These are phyloP conservation scores for Adansonia digitata DNA, from an alignment of 345 rosid species.

Conservation along the genomic window DNA sequence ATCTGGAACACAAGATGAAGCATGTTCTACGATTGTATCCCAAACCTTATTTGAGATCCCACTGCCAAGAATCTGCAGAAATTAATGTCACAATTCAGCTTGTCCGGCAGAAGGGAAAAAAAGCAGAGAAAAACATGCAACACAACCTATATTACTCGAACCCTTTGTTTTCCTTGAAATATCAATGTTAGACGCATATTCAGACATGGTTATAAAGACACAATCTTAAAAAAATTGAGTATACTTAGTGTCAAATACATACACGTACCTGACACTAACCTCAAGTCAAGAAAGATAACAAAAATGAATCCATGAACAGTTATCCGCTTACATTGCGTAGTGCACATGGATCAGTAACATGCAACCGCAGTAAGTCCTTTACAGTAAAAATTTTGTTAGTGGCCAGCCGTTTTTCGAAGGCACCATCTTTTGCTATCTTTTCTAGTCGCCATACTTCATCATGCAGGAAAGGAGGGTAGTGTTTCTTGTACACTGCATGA, in stretches of 20 bases:
- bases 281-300: too few relatives aligned
- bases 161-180: neutral
- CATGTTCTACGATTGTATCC: constrained; percentile 60
- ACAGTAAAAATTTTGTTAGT: constrained; percentile 23
- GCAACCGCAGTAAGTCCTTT: constrained; percentile 35
- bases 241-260: too few relatives aligned
- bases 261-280: too few relatives aligned
- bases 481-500: constrained; percentile 60
- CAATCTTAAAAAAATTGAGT: too few relatives aligned
- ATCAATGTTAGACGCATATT: too few relatives aligned
- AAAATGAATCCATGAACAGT: too few relatives aligned
- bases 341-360: constrained; percentile 11
- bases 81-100: neutral
- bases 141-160: neutral
- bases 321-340: constrained; percentile 42
- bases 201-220: too few relatives aligned
- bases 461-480: constrained; percentile 52
- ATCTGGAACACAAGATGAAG: constrained; percentile 46
- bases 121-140: neutral
- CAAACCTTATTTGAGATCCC: constrained; percentile 44
- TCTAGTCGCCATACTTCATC: constrained; percentile 77
- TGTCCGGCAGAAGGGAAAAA: constrained; percentile 3
- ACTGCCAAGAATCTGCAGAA: constrained; percentile 40
- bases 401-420: constrained; percentile 34
- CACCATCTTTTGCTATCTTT: constrained; percentile 66